phyloP scores from a whole-genome alignment of 257 asterid genomes.

The Gentiana straminea region DNA sequence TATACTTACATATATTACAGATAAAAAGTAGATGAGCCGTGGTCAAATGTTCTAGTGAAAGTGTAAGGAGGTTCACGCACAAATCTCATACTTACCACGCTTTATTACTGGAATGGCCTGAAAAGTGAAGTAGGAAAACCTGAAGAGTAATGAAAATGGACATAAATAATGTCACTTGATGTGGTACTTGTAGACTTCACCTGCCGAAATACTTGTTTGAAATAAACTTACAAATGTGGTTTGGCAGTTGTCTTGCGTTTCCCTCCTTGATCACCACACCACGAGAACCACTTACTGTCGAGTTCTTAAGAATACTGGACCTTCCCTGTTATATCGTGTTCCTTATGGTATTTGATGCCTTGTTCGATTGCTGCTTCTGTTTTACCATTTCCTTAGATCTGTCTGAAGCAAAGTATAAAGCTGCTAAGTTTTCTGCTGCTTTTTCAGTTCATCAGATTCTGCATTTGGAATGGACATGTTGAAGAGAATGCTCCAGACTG shows the following conservation, averaged over 20 bases:
- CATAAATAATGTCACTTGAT: too few species aligned
- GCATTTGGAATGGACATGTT: conserved; percentile 96
- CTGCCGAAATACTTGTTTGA: too few species aligned
- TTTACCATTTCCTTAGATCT: conserved; percentile 9
- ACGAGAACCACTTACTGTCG: not conserved
- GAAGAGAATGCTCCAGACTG: conserved; percentile 95
- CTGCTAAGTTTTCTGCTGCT: conserved; percentile 50
- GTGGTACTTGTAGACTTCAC: too few species aligned
- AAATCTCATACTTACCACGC: too few species aligned
- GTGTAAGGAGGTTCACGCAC: too few species aligned
- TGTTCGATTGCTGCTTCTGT: conserved; percentile 1
- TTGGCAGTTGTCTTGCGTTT: not conserved
- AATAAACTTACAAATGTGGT: too few species aligned
- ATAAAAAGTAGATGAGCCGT: too few species aligned
- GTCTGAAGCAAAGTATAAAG: conserved; percentile 30
- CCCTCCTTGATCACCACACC: not conserved
- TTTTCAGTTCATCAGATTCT: conserved; percentile 91
- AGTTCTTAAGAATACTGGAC: not conserved
- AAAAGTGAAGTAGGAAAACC: too few species aligned
- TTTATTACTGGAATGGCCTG: too few species aligned
- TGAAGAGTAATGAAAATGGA: too few species aligned
- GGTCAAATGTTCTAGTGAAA: too few species aligned
- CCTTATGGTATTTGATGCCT: not conserved
- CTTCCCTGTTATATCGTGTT: not conserved
- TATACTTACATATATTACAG: too few species aligned